phyloP scores from a whole-genome alignment of 257 asterid genomes.

The Nicotiana otophora region DNA sequence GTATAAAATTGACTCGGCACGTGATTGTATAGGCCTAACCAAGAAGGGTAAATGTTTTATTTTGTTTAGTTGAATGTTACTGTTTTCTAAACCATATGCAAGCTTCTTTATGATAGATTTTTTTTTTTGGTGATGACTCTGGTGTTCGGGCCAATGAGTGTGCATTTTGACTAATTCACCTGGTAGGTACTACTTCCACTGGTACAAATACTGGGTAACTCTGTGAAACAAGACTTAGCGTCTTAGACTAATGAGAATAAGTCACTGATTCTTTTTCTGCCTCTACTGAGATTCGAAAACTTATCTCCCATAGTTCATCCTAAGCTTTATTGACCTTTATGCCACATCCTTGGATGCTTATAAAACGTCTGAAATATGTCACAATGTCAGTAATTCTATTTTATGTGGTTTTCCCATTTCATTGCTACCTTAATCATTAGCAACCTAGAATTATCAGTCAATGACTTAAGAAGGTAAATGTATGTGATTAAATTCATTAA shows the following conservation, averaged over 20 bases:
- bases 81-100: conserved; percentile 2
- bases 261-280: background rate
- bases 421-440: background rate
- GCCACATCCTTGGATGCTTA: conserved; percentile 2
- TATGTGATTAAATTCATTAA: background rate
- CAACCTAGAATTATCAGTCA: background rate
- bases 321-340: background rate
- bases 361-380: background rate
- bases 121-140: background rate
- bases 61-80: background rate
- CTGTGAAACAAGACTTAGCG: background rate
- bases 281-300: background rate
- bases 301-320: background rate
- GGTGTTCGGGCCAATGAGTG: background rate
- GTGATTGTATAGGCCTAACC: background rate
- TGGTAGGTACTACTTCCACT: background rate
- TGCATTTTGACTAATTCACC: background rate
- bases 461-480: background rate
- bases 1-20: background rate
- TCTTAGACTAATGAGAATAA: background rate
- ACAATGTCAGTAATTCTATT: background rate
- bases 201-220: background rate
- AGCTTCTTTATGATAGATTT: background rate
- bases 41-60: background rate
- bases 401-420: background rate